These are phyloP conservation scores for Monascus ruber DNA, from an alignment of 2,329 filamentous ascomycete genomes.

Conservation along the genomic window DNA sequence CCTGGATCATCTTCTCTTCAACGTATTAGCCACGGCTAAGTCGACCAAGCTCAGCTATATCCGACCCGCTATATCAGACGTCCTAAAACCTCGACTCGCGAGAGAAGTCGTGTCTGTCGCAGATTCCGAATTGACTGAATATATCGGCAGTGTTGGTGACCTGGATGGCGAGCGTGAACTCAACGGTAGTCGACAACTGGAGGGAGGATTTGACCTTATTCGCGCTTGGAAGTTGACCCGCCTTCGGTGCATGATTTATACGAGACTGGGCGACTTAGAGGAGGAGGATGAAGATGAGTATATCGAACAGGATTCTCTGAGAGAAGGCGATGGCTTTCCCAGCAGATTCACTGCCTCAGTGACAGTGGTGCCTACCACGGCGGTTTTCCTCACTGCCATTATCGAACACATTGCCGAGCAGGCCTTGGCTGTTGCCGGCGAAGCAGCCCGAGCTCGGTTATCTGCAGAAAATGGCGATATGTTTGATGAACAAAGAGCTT, in stretches of 20 bases:
- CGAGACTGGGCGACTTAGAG: slow-evolving; percentile 88
- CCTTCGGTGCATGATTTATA: slow-evolving; percentile 95
- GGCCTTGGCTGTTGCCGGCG: slow-evolving; percentile 72
- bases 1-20: slow-evolving; percentile 85
- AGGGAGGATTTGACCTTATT: slow-evolving; percentile 73
- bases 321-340: slow-evolving; percentile 45
- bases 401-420: slow-evolving; percentile 91
- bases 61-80: slow-evolving; percentile 70
- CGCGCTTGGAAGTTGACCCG: slow-evolving; percentile 88
- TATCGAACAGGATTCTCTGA: slow-evolving; percentile 66
- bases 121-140: slow-evolving; percentile 78
- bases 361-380: slow-evolving; percentile 75
- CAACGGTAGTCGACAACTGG: slow-evolving; percentile 39
- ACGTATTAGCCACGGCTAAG: slow-evolving; percentile 68
- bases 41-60: slow-evolving; percentile 66
- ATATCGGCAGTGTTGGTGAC: slow-evolving; percentile 60
- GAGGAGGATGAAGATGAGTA: slow-evolving; percentile 92
- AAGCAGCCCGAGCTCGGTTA: slow-evolving; percentile 53
- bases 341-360: slow-evolving; percentile 43
- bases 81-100: slow-evolving; percentile 80
- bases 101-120: slow-evolving; percentile 72
- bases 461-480: slow-evolving; percentile 37
- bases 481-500: slow-evolving; percentile 43
- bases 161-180: slow-evolving; percentile 56
- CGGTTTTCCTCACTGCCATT: slow-evolving; percentile 92